phyloP scores from a whole-genome alignment of 2,329 filamentous ascomycete genomes.

The Nemania bipapillata region DNA sequence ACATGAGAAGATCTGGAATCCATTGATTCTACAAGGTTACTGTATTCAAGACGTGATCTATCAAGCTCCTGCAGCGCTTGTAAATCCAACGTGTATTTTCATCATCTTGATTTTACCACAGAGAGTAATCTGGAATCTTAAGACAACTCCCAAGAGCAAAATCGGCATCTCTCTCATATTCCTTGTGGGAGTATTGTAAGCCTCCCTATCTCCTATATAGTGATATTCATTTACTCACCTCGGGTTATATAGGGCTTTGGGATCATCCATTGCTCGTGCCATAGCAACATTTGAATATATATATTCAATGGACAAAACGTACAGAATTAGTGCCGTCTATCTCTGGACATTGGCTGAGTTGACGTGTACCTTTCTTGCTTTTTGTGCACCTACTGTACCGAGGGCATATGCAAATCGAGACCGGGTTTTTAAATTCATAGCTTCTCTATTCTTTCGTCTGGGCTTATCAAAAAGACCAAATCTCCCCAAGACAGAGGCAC shows the following conservation, averaged over 20 bases:
- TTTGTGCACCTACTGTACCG: background rate
- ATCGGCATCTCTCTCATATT: background rate
- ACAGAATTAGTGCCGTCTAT: background rate
- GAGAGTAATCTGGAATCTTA: background rate
- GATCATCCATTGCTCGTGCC: background rate
- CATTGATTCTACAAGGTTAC: background rate
- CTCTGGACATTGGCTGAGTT: background rate
- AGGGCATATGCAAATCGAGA: background rate
- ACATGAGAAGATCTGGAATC: background rate
- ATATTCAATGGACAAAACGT: background rate
- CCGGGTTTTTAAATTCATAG: background rate
- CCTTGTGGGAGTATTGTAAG: background rate
- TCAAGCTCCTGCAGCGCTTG: background rate
- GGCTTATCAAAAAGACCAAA: background rate
- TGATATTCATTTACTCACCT: background rate
- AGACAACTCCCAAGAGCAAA: background rate
- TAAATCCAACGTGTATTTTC: background rate
- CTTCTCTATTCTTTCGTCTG: background rate
- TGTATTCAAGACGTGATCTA: background rate
- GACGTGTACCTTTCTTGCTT: background rate
- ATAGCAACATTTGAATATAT: background rate
- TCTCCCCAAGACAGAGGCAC: background rate
- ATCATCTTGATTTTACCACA: background rate
- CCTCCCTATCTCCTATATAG: too few species aligned
- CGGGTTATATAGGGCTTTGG: background rate